Evolutionary conservation across 768 basidiomycete species (phyloP).

Genomic region (Panaeolus cyanescens): DNA sequence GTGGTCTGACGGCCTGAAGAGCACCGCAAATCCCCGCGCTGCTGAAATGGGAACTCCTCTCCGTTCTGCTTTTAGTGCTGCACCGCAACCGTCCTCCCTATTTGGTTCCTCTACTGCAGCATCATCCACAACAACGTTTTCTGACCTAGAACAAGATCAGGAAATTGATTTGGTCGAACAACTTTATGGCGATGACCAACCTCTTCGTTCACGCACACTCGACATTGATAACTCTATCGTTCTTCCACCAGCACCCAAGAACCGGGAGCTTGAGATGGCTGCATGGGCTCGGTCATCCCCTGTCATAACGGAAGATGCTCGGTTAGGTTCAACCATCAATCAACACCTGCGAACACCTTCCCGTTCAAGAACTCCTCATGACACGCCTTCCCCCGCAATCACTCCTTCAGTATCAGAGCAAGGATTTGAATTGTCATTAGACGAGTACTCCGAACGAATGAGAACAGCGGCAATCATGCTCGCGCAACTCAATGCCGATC

Average conservation of each 20-base stretch:
- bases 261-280: constrained; percentile 84
- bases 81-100: constrained; percentile 20
- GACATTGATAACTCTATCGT: constrained; percentile 86
- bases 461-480: constrained; percentile 98
- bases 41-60: constrained; percentile 23
- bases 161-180: constrained; percentile 98
- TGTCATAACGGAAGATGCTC: constrained; percentile 32
- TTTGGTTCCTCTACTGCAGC: constrained; percentile 20
- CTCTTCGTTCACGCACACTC: constrained; percentile 67
- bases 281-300: constrained; percentile 76
- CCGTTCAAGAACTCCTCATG: constrained; percentile 15
- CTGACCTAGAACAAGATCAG: constrained; percentile 69
- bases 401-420: constrained; percentile 13
- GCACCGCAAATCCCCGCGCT: constrained; percentile 30
- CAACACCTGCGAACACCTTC: constrained; percentile 14
- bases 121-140: constrained; percentile 19
- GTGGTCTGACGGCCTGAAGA: constrained; percentile 48
- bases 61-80: constrained; percentile 25
- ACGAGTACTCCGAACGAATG: constrained; percentile 99
- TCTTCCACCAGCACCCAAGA: constrained; percentile 80
- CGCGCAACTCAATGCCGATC: constrained; percentile 87
- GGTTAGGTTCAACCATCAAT: constrained; percentile 7
- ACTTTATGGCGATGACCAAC: constrained; percentile 79
- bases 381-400: constrained; percentile 11
- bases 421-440: constrained; percentile 65